These are phyloP conservation scores for Leishmania aethiopica DNA, from an alignment of 208 protist species.

Conservation along the genomic window DNA sequence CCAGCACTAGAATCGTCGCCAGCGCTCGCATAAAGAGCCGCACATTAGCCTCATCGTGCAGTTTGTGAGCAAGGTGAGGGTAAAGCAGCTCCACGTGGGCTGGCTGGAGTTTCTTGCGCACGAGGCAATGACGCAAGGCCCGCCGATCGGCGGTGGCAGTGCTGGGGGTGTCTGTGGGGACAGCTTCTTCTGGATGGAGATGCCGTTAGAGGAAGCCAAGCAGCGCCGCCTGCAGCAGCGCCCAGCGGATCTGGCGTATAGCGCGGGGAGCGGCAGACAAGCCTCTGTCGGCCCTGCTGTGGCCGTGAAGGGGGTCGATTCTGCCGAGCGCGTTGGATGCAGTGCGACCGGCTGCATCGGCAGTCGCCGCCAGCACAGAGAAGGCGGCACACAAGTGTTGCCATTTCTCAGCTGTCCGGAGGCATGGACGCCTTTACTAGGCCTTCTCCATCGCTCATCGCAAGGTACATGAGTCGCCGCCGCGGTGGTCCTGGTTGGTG, in stretches of 20 bases:
- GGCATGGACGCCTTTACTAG: neutral
- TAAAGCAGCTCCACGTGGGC: slow-evolving; percentile 65
- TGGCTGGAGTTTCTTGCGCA: slow-evolving; percentile 54
- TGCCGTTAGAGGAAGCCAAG: slow-evolving; percentile 24
- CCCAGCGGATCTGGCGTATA: slow-evolving; percentile 10
- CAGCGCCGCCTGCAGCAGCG: slow-evolving; percentile 6
- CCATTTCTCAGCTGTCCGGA: neutral
- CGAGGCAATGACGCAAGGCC: slow-evolving; percentile 32
- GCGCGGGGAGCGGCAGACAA: neutral
- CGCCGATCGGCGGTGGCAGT: slow-evolving; percentile 13
- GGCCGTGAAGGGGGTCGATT: neutral
- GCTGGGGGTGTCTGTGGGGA: slow-evolving; percentile 2
- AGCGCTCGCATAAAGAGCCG: slow-evolving; percentile 61
- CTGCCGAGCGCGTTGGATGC: neutral
- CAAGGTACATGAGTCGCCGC: neutral
- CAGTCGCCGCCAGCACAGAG: neutral
- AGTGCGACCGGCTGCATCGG: neutral
- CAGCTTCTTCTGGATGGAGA: slow-evolving; percentile 43
- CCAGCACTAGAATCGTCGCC: slow-evolving; percentile 52
- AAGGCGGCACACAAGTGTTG: neutral
- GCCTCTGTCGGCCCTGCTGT: neutral
- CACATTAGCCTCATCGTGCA: slow-evolving; percentile 79
- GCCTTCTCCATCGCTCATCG: neutral
- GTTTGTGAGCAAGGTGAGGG: slow-evolving; percentile 62
- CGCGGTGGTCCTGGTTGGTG: neutral